phyloP scores from a whole-genome alignment of 2,329 filamentous ascomycete genomes.

The Nothophoma quercina region DNA sequence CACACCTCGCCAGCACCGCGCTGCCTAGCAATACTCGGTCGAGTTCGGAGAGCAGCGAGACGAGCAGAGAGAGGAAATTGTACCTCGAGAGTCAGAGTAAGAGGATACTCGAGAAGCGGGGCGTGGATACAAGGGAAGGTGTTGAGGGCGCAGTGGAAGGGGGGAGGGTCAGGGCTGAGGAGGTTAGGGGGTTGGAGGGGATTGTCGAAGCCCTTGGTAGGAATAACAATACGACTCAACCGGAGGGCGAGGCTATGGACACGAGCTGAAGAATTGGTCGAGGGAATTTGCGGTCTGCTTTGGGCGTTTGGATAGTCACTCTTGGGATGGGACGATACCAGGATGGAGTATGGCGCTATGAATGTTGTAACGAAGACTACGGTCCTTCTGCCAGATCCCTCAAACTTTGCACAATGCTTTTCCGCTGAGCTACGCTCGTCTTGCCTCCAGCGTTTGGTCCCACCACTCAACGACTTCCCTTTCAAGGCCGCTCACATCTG shows the following conservation, averaged over 20 bases:
- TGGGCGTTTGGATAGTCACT: too few relatives aligned
- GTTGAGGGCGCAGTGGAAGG: slow-evolving; percentile 43
- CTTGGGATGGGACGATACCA: neutral
- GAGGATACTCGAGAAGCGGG: slow-evolving; percentile 77
- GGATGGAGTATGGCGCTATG: too few relatives aligned
- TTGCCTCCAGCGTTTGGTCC: too few relatives aligned
- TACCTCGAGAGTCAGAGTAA: slow-evolving; percentile 85
- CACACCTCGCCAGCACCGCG: slow-evolving; percentile 62
- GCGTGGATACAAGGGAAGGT: slow-evolving; percentile 62
- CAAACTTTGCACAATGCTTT: too few relatives aligned
- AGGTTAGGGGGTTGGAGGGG: slow-evolving; percentile 42
- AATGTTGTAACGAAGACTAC: too few relatives aligned
- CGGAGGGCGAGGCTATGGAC: slow-evolving; percentile 36
- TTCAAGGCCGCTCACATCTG: too few relatives aligned
- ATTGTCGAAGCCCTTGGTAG: slow-evolving; percentile 29
- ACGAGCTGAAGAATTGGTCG: slow-evolving; percentile 20
- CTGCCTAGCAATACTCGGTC: slow-evolving; percentile 22
- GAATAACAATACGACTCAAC: neutral
- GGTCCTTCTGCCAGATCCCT: too few relatives aligned
- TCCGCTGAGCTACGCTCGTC: too few relatives aligned
- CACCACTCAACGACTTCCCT: too few relatives aligned
- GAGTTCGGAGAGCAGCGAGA: slow-evolving; percentile 48
- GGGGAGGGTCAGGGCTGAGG: slow-evolving; percentile 32
- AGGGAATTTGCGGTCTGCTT: too few relatives aligned
- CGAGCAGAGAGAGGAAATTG: slow-evolving; percentile 73